Evolutionary conservation across 345 rosid genomes (phyloP), one percentile per base, ranked within the genome.

Genomic region (Stellera chamaejasme): DNA sequence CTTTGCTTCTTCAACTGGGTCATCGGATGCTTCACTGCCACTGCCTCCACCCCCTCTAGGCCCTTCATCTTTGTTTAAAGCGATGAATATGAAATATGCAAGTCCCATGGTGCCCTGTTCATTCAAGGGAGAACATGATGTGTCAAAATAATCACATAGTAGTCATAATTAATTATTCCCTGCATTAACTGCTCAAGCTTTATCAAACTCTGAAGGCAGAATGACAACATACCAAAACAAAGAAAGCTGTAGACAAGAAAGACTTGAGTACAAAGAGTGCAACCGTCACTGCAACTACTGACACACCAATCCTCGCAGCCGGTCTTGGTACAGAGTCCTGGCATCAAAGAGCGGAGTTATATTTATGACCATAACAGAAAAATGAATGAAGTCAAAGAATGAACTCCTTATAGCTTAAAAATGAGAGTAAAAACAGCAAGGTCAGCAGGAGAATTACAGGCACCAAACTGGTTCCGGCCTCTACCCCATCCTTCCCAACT

Each of bases 91-190:
- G 71, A 92, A 92, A 72, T 88, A 93, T 11, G 68, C 82, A 13
- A 93, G 87, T 63, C 97, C 97, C 97, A 88, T 93, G 7, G 85
- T 93, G 36, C 82, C 97, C 98, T 92, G 85, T 41, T 36, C 50
- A 56, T 53, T 46, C 50, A 50, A 32, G 58, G 69, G 41, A 55
- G 58, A 9, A 19, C 44, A 55, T 47, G 46, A 60, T 47, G 36
- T 50, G 48, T 2, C 16, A 32, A 19, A n/a, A 45, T 39, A 36
- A 52, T 16, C 28, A 32, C 0, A 32, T 32, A 32, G 39, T 1
- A 32, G 39, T 8, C 39, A 5, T 32, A 32, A 32, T 32, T 4
- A 32, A 32, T 32, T 32, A 5, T 32, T 32, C 39, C 39, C 39
- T 32, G 39, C 39, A 32, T 32, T 32, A 8, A 32, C 9, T 39